Evolutionary conservation across 2,329 filamentous ascomycete species (phyloP).

Genomic region (Cyphellophora europaea): DNA sequence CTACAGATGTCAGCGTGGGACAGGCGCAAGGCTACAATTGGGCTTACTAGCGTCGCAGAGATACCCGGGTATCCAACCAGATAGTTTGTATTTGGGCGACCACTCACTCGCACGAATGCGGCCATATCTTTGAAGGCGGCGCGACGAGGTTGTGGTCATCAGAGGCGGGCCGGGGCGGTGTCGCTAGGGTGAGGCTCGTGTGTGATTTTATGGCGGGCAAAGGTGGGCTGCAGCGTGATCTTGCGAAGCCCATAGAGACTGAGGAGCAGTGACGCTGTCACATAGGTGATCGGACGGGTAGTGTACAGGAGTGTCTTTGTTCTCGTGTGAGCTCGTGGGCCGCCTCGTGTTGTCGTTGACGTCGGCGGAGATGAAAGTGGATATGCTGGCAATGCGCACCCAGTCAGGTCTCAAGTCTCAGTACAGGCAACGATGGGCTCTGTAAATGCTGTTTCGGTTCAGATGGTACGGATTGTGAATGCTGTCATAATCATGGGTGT

Average conservation of each 20-base stretch:
- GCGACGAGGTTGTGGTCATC: slow-evolving; percentile 11
- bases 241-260: slow-evolving; percentile 18
- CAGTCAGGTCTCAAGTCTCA: too few species aligned
- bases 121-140: slow-evolving; percentile 41
- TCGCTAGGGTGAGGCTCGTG: neutral
- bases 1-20: slow-evolving; percentile 38
- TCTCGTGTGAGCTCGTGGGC: too few species aligned
- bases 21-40: slow-evolving; percentile 7
- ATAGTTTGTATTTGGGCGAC: slow-evolving; percentile 93
- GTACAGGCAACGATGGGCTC: too few species aligned
- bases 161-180: slow-evolving; percentile 8
- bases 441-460: too few species aligned
- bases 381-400: too few species aligned
- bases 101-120: slow-evolving; percentile 90
- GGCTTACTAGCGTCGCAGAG: slow-evolving; percentile 85
- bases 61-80: slow-evolving; percentile 96
- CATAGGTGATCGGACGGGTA: neutral
- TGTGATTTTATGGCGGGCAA: neutral
- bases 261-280: neutral
- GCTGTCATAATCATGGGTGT: too few species aligned
- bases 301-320: too few species aligned
- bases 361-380: too few species aligned
- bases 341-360: too few species aligned
- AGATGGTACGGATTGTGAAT: too few species aligned
- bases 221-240: slow-evolving; percentile 6